Evolutionary conservation across 192 early-diverging fungal genomes (phyloP).

Genomic region (Backusella psychrophila): DNA sequence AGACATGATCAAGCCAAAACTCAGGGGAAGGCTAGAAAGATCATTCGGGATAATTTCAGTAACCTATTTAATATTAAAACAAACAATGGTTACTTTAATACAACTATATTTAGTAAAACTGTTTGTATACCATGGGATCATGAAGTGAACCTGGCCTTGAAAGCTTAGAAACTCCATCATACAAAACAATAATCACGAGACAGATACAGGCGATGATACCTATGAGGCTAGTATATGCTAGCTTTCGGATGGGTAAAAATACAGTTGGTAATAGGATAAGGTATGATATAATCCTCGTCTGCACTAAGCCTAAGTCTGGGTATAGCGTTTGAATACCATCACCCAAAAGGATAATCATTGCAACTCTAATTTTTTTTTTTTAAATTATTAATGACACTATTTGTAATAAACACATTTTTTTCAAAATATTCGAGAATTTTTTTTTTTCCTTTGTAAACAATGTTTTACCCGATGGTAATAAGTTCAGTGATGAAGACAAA

Average conservation of each 20-base stretch:
- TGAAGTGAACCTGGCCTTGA: slow-evolving; percentile 51
- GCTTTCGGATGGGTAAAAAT: slow-evolving; percentile 41
- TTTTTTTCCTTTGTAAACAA: background rate
- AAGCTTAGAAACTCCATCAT: slow-evolving; percentile 53
- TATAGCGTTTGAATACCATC: slow-evolving; percentile 37
- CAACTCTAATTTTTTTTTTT: slow-evolving; percentile 26
- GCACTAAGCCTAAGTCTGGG: slow-evolving; percentile 6
- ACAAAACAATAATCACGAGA: slow-evolving; percentile 54
- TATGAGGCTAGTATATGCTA: slow-evolving; percentile 55
- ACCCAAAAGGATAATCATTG: slow-evolving; percentile 33
- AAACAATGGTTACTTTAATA: slow-evolving; percentile 7
- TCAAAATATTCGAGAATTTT: background rate
- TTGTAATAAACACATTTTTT: background rate
- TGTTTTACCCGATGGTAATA: slow-evolving; percentile 15
- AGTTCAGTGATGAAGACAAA: slow-evolving; percentile 34
- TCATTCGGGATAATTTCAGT: slow-evolving; percentile 50
- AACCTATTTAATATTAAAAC: slow-evolving; percentile 17
- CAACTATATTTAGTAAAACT: background rate
- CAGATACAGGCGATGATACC: slow-evolving; percentile 55
- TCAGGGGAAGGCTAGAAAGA: slow-evolving; percentile 37
- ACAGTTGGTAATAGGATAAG: slow-evolving; percentile 50
- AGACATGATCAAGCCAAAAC: slow-evolving; percentile 56
- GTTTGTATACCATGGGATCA: slow-evolving; percentile 39
- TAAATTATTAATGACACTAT: background rate
- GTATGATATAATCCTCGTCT: slow-evolving; percentile 47